Percentiles rank a stretch among this genome's conserved stretches.
Evolutionary conservation across 768 basidiomycete species (phyloP).

Genomic region (Phylloporus rhodoxanthus): DNA sequence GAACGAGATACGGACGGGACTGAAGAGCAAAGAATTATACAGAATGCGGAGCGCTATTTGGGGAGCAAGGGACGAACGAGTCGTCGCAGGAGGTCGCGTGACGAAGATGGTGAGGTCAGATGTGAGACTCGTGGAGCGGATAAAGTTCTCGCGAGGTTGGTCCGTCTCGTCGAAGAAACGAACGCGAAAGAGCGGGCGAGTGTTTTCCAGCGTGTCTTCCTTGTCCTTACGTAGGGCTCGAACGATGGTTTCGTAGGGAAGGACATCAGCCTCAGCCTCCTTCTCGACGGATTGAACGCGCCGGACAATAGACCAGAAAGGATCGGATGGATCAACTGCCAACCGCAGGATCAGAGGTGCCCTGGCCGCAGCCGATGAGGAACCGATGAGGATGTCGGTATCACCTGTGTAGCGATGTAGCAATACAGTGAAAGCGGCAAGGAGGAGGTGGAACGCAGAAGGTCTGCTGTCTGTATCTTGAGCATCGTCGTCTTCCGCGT

Average conservation of each 20-base stretch:
- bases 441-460: constrained; percentile 85
- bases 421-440: constrained; percentile 87
- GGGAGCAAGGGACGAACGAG: constrained; percentile 66
- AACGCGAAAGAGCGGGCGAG: constrained; percentile 76
- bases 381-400: constrained; percentile 87
- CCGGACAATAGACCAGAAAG: constrained; percentile 83
- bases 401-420: constrained; percentile 95
- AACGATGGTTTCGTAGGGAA: constrained; percentile 76
- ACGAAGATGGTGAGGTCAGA: constrained; percentile 94
- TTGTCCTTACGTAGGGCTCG: constrained; percentile 61
- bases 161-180: constrained; percentile 96
- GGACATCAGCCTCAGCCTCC: constrained; percentile 74
- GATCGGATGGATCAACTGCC: constrained; percentile 75
- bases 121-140: constrained; percentile 73
- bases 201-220: constrained; percentile 47
- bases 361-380: constrained; percentile 67
- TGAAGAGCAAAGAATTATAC: constrained; percentile 95
- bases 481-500: constrained; percentile 45
- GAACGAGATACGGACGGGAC: constrained; percentile 62
- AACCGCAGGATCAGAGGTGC: constrained; percentile 83
- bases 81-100: constrained; percentile 60
- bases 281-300: constrained; percentile 79
- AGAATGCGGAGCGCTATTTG: constrained; percentile 74
- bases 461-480: constrained; percentile 40
- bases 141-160: constrained; percentile 62